Evolutionary conservation across 2,329 filamentous ascomycete genomes (phyloP).

Genomic region (Penicillium thymicola): DNA sequence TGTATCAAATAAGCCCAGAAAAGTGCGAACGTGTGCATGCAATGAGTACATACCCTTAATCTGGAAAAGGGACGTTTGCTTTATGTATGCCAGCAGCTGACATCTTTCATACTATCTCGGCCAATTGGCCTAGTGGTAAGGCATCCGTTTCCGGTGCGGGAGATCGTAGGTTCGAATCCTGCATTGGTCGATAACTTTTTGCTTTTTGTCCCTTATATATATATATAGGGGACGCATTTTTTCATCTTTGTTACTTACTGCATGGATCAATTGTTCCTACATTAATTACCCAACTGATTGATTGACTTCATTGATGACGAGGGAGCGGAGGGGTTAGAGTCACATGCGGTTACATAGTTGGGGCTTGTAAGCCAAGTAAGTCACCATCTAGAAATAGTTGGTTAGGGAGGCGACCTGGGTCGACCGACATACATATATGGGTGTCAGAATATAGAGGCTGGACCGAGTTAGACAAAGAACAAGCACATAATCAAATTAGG

Average conservation of each 20-base stretch:
- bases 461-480: no score
- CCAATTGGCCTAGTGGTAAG: conserved; percentile 31
- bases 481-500: no score
- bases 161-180: conserved; percentile 31
- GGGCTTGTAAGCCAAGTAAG: no score
- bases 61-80: neutral
- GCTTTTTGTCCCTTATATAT: neutral
- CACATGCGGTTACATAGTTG: no score
- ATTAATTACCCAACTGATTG: no score
- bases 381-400: no score
- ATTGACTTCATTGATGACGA: no score
- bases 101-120: conserved; percentile 5
- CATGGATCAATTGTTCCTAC: no score
- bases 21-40: neutral
- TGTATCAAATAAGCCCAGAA: neutral
- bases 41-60: neutral
- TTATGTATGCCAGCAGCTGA: neutral
- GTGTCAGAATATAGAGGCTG: no score
- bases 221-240: neutral
- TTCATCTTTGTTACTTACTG: neutral
- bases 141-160: conserved; percentile 29
- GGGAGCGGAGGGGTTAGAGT: no score
- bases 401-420: no score
- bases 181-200: conserved; percentile 22
- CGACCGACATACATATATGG: no score